A percentile compares a stretch with the other conserved stretches of the same genome.
Evolutionary conservation across 2,329 filamentous ascomycete species (phyloP).

Genomic region (Stenocarpella maydis): DNA sequence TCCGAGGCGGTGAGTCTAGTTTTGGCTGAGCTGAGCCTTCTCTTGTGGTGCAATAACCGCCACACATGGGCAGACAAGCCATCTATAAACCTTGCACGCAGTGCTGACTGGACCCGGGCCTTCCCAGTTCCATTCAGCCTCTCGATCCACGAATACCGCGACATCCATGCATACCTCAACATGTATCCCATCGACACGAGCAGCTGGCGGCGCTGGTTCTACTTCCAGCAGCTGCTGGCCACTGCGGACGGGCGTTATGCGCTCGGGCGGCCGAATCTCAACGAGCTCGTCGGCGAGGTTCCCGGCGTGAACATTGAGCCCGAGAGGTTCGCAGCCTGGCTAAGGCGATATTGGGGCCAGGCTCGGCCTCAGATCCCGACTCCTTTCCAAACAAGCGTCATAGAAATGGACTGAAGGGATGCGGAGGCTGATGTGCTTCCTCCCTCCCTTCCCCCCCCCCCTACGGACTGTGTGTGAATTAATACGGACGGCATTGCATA

Average conservation of each 20-base stretch:
- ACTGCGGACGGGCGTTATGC: slow-evolving; percentile 75
- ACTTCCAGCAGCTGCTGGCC: slow-evolving; percentile 70
- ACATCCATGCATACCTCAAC: slow-evolving; percentile 51
- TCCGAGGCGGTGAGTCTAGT: slow-evolving; percentile 56
- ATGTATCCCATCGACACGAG: slow-evolving; percentile 56
- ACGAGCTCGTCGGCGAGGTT: slow-evolving; percentile 53
- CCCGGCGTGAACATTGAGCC: slow-evolving; percentile 55
- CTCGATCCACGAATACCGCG: slow-evolving; percentile 48
- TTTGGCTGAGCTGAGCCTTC: not conserved
- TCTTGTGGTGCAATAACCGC: not conserved
- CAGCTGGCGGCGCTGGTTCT: slow-evolving; percentile 57
- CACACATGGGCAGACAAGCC: not conserved
- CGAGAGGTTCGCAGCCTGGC: slow-evolving; percentile 62
- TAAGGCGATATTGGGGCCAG: slow-evolving; percentile 55
- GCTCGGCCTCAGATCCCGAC: slow-evolving; percentile 19
- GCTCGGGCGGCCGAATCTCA: slow-evolving; percentile 68
- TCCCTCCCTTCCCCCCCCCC: too few relatives aligned
- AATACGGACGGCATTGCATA: slow-evolving; percentile 20
- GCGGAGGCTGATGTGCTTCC: not conserved
- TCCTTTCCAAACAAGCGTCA: slow-evolving; percentile 6
- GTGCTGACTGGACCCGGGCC: slow-evolving; percentile 37
- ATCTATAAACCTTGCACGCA: not conserved
- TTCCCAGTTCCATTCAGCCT: slow-evolving; percentile 50
- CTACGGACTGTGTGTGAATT: slow-evolving; percentile 6
- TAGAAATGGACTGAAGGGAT: slow-evolving; percentile 23